Evolutionary conservation across 768 basidiomycete species (phyloP).

Genomic region (Psilocybe cyanescens): DNA sequence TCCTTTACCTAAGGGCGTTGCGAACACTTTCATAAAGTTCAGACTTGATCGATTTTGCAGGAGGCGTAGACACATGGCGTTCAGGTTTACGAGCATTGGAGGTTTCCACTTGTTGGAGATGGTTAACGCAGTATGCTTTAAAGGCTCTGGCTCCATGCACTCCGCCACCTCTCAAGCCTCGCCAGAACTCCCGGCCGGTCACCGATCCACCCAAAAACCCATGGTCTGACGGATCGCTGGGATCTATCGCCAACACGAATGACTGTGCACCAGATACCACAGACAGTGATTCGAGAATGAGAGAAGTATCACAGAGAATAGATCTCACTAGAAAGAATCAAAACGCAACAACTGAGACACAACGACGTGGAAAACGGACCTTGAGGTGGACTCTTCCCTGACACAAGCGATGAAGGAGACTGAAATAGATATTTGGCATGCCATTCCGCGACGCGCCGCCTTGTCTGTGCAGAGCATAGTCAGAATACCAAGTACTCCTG

Average conservation of each 20-base stretch:
- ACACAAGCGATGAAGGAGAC: conserved; percentile 10
- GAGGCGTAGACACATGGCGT: conserved; percentile 22
- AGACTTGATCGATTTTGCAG: conserved; percentile 48
- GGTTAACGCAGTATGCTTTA: conserved; percentile 47
- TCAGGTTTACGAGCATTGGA: conserved; percentile 5
- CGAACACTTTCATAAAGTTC: conserved; percentile 61
- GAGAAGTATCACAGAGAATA: conserved; percentile 53
- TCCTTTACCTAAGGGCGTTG: conserved; percentile 52
- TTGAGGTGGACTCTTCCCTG: conserved; percentile 7
- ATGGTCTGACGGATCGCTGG: conserved; percentile 44
- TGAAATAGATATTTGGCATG: conserved; percentile 63
- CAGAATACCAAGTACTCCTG: conserved; percentile 24
- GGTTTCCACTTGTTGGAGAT: conserved; percentile 15
- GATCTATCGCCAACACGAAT: conserved; percentile 64
- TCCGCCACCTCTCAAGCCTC: conserved; percentile 61
- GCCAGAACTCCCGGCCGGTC: conserved; percentile 68
- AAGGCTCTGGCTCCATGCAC: conserved; percentile 60
- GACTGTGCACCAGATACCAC: conserved; percentile 58
- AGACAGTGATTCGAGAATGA: conserved; percentile 56
- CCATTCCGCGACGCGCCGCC: conserved; percentile 63
- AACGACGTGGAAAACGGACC: conserved; percentile 2
- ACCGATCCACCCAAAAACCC: conserved; percentile 70
- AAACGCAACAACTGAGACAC: neutral
- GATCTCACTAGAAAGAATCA: conserved; percentile 40
- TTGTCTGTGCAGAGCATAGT: conserved; percentile 38